Base-by-base conservation (phyloP, 805 yeast genomes). In the Maudiozyma bulderi region DNA sequence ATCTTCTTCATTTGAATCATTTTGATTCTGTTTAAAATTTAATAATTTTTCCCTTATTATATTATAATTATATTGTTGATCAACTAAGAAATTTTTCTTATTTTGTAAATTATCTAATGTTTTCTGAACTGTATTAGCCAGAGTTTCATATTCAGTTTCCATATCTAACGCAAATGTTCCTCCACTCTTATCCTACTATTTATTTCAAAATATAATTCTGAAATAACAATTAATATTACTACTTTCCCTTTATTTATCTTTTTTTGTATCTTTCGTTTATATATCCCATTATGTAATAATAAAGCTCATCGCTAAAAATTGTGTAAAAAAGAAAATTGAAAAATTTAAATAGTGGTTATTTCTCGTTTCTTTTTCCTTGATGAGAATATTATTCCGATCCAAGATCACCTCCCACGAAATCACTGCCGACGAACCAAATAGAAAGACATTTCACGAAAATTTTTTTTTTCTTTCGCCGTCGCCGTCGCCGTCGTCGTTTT, bases 21-120 rank as follows among this genome's bases (percentile, higher is more conserved):
- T 43, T 2, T 45, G 46, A 9, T 26, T 37, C 38, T 44, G 41
- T 9, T 50, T 42, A 20, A 52, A 46, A 5, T 46, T 41, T 3
- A 52, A 14, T 40, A 55, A 45, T 39, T 46, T 46, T 7, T 49
- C 45, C 44, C 57, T 54, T 7, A 64, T 56, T 10, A 37, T 47
- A 20, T 41, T 45, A 47, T 66, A 66, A 29, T 59, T 56, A 10
- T 49, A 54, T 29, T 53, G 47, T 47, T 66, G 70, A 6, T 60
- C 63, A 15, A 44, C 43, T 39, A 66, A 48, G 45, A 65, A 65
- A 8, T 52, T 52, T n/a, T 47, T 44, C 45, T 64, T 65, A 8
- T 50, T 54, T 26, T 49, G 40, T 37, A 65, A 45, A 45, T 53
- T 64, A 9, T 40, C 33, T 9, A 62, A 43, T 5, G 64, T 62